Conservation (phyloP, 805 yeast genomes). For the Schwanniomyces vanrijiae region DNA sequence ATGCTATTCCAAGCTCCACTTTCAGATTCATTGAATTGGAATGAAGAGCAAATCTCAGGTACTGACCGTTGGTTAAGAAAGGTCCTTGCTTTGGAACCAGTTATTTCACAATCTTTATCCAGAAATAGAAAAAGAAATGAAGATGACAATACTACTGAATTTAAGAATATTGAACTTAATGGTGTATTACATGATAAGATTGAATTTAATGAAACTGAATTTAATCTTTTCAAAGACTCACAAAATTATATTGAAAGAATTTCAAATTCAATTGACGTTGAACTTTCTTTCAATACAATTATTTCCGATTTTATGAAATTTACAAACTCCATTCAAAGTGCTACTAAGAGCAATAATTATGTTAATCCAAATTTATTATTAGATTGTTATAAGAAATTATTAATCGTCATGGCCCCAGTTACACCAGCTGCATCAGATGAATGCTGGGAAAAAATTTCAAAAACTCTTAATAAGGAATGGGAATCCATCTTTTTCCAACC, state of each 20-base stretch:
- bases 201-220: conserved; percentile 45
- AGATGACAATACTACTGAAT: conserved; percentile 5
- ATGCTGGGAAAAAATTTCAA: conserved; percentile 57
- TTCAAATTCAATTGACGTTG: conserved; percentile 57
- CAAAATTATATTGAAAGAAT: conserved; percentile 50
- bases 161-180: conserved; percentile 17
- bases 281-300: conserved; percentile 75
- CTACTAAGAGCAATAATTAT: conserved; percentile 29
- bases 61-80: conserved; percentile 81
- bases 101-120: conserved; percentile 6
- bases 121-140: background rate
- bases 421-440: conserved; percentile 84
- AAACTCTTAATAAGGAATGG: conserved; percentile 29
- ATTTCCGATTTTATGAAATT: conserved; percentile 89
- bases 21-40: conserved; percentile 82
- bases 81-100: conserved; percentile 38
- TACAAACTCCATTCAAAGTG: conserved; percentile 50
- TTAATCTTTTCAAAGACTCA: conserved; percentile 55
- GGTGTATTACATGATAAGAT: conserved; percentile 17
- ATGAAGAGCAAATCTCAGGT: conserved; percentile 82
- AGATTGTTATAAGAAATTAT: conserved; percentile 51
- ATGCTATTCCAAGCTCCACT: conserved; percentile 91
- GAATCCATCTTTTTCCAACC: conserved; percentile 50
- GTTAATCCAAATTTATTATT: conserved; percentile 43
- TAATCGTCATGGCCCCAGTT: conserved; percentile 74